A percentile compares a stretch with the other conserved stretches of the same genome.
phyloP scores from a whole-genome alignment of 2,329 filamentous ascomycete genomes.

The Dothistroma pini region DNA sequence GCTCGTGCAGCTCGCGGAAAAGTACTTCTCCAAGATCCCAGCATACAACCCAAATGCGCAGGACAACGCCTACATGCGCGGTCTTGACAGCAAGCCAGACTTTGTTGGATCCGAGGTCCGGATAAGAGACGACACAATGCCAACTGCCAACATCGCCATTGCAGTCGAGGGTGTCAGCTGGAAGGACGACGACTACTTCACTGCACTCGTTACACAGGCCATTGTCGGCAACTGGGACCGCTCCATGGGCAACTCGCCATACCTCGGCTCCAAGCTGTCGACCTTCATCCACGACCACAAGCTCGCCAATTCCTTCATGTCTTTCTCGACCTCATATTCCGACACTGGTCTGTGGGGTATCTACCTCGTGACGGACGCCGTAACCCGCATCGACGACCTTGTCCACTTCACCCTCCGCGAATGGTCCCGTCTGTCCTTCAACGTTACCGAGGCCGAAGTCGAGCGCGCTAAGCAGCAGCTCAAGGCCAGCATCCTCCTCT shows the following conservation, averaged over 20 bases:
- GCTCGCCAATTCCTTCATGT: slow-evolving; percentile 99
- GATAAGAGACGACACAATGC: slow-evolving; percentile 92
- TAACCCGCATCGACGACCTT: slow-evolving; percentile 85
- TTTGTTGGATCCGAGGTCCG: slow-evolving; percentile 96
- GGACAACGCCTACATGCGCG: slow-evolving; percentile 66
- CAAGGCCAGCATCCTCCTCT: slow-evolving; percentile 96
- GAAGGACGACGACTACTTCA: slow-evolving; percentile 99
- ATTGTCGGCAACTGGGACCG: slow-evolving; percentile 99
- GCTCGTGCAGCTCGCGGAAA: slow-evolving; percentile 92
- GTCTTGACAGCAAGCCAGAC: slow-evolving; percentile 80
- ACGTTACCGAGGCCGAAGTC: slow-evolving; percentile 83
- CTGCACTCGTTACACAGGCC: slow-evolving; percentile 92
- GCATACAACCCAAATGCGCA: slow-evolving; percentile 69
- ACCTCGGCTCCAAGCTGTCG: slow-evolving; percentile 98
- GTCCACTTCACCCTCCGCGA: slow-evolving; percentile 98
- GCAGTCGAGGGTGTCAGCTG: slow-evolving; percentile 99
- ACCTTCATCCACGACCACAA: slow-evolving; percentile 90
- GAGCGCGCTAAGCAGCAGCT: slow-evolving; percentile 99
- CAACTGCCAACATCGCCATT: slow-evolving; percentile 95
- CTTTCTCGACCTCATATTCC: slow-evolving; percentile 99
- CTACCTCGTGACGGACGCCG: slow-evolving; percentile 91
- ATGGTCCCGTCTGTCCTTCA: slow-evolving; percentile 91
- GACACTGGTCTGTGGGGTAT: slow-evolving; percentile 99
- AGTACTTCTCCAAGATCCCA: slow-evolving; percentile 83
- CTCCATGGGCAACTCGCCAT: slow-evolving; percentile 93